Percentiles rank a stretch among this genome's conserved stretches.
Conservation (phyloP, 495 filamentous ascomycete genomes). For the Penicillium verhagenii region DNA sequence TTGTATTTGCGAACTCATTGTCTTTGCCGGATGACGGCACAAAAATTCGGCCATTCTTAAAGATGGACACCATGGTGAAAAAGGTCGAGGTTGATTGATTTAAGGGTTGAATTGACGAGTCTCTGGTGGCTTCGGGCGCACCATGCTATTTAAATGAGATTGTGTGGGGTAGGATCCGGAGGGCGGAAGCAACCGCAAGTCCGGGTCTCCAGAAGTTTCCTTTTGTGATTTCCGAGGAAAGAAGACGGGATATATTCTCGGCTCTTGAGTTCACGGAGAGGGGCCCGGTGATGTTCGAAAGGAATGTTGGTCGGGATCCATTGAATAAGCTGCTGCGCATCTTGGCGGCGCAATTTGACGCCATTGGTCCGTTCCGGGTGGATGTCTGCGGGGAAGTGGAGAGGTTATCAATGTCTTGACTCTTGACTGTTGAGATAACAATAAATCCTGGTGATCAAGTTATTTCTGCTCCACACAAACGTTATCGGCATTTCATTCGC, state of each 20-base stretch:
- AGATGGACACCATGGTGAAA: conserved; percentile 36
- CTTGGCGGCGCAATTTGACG: conserved; percentile 24
- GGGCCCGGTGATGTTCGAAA: not conserved
- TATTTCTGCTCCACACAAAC: no score
- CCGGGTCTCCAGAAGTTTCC: conserved; percentile 19
- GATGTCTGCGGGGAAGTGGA: conserved; percentile 5
- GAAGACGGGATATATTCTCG: not conserved
- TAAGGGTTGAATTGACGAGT: not conserved
- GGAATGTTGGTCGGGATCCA: not conserved
- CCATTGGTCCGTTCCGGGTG: conserved; percentile 19
- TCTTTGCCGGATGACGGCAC: conserved; percentile 23
- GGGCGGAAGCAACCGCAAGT: conserved; percentile 1
- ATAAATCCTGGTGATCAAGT: no score
- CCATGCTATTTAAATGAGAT: conserved; percentile 16
- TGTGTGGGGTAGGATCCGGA: conserved; percentile 5
- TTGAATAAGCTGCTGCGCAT: conserved; percentile 2
- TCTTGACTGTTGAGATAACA: no score
- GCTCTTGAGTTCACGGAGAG: not conserved
- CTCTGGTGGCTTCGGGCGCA: not conserved
- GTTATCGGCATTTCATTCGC: no score
- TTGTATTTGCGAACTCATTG: conserved; percentile 37
- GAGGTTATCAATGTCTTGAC: not conserved
- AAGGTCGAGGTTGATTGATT: not conserved
- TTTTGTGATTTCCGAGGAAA: not conserved
- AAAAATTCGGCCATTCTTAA: conserved; percentile 48